phyloP scores from a whole-genome alignment of 345 rosid genomes.

The Camelina hispida region DNA sequence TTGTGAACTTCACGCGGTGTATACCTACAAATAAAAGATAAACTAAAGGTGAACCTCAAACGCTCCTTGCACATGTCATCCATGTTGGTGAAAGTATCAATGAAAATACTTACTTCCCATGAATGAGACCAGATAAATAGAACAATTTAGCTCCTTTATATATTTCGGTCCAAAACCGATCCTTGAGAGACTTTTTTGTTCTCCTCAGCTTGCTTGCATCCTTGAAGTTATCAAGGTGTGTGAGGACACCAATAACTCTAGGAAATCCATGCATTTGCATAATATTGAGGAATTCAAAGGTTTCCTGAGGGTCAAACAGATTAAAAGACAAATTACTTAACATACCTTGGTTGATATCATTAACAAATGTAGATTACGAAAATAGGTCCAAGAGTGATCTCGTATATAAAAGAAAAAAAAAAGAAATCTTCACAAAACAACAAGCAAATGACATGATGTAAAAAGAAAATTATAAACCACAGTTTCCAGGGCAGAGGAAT shows the following conservation, averaged over 20 bases:
- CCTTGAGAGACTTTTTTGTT: slow-evolving; percentile 89
- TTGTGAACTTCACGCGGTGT: slow-evolving; percentile 78
- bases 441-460: slow-evolving; percentile 14
- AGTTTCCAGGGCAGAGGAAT: too few relatives aligned
- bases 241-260: slow-evolving; percentile 93
- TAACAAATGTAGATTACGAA: slow-evolving; percentile 2
- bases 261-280: slow-evolving; percentile 97
- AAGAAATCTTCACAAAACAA: background rate
- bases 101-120: slow-evolving; percentile 74
- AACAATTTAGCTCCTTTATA: slow-evolving; percentile 89
- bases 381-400: background rate
- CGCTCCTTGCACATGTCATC: slow-evolving; percentile 14
- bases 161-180: slow-evolving; percentile 97
- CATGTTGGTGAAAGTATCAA: slow-evolving; percentile 23
- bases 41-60: slow-evolving; percentile 27
- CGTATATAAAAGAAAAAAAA: background rate
- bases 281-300: slow-evolving; percentile 94
- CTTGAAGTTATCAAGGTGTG: slow-evolving; percentile 92
- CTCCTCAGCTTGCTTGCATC: slow-evolving; percentile 89
- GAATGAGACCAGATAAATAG: slow-evolving; percentile 84
- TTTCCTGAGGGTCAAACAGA: slow-evolving; percentile 63
- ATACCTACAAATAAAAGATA: slow-evolving; percentile 59
- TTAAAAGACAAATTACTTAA: background rate
- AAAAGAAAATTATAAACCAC: too few relatives aligned
- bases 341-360: background rate